Evolutionary conservation across 2,329 filamentous ascomycete species (phyloP).

Genomic region (Didymella pinodella): DNA sequence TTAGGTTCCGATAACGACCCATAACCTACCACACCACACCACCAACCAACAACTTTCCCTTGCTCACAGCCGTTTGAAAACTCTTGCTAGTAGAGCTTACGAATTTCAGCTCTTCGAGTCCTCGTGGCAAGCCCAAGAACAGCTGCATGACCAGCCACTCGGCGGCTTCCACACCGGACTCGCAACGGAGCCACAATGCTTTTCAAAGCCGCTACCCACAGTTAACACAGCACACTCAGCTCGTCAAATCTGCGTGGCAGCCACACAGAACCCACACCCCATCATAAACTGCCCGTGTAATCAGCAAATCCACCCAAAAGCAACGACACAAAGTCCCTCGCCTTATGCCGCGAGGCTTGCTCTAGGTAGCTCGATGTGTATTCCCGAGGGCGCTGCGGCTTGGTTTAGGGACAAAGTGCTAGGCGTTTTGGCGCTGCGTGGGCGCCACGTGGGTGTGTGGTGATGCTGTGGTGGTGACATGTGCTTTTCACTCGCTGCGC

Average conservation of each 20-base stretch:
- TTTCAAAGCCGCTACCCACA: no score
- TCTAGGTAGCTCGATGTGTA: not conserved
- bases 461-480: not conserved
- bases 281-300: no score
- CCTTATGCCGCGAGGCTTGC: not conserved
- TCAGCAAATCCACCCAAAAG: no score
- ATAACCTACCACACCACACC: no score
- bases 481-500: not conserved
- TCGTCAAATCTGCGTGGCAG: not conserved
- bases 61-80: not conserved
- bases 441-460: not conserved
- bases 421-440: not conserved
- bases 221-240: not conserved
- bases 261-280: not conserved
- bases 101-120: not conserved
- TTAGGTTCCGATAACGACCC: no score
- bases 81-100: no score
- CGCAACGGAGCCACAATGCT: not conserved
- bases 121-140: slow-evolving; percentile 3
- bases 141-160: not conserved
- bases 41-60: not conserved
- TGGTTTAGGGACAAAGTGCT: not conserved
- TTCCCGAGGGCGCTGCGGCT: not conserved
- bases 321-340: no score
- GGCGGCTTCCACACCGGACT: not conserved